A percentile compares a stretch with the other conserved stretches of the same genome.
phyloP scores from a whole-genome alignment of 345 rosid genomes.

The Jatropha curcas region DNA sequence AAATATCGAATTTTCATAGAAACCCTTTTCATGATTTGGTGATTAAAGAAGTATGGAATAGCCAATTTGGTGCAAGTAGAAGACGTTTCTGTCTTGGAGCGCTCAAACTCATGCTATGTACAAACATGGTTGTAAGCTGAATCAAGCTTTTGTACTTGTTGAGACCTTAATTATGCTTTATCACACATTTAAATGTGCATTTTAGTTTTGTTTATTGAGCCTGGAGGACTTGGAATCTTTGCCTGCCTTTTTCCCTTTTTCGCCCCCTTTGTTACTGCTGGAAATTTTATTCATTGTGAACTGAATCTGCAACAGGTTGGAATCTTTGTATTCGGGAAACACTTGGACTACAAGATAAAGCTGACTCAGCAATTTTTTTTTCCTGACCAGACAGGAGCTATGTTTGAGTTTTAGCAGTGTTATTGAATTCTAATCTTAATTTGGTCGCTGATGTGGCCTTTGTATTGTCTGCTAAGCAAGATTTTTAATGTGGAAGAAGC shows the following conservation, averaged over 20 bases:
- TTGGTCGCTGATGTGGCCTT: conserved; percentile 25
- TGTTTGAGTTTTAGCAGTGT: neutral
- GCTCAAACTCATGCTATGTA: neutral
- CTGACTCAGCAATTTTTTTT: neutral
- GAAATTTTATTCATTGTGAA: neutral
- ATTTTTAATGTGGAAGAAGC: conserved; percentile 29
- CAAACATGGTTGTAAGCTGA: neutral
- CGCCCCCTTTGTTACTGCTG: neutral
- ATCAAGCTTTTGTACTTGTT: neutral
- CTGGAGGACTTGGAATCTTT: neutral
- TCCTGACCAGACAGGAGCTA: neutral
- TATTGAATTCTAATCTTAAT: neutral
- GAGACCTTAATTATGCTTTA: neutral
- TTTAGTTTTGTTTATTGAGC: neutral
- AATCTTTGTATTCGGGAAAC: neutral
- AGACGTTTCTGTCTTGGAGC: neutral
- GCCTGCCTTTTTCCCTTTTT: neutral
- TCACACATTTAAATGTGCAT: neutral
- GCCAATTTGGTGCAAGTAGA: neutral
- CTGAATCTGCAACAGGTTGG: conserved; percentile 6
- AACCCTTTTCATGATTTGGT: neutral
- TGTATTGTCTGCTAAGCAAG: conserved; percentile 27
- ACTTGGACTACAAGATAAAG: neutral
- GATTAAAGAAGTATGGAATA: neutral
- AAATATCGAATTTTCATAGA: neutral